Evolutionary conservation across 371 early-diverging fungal genomes (phyloP).

Genomic region (Circinella umbellata): DNA sequence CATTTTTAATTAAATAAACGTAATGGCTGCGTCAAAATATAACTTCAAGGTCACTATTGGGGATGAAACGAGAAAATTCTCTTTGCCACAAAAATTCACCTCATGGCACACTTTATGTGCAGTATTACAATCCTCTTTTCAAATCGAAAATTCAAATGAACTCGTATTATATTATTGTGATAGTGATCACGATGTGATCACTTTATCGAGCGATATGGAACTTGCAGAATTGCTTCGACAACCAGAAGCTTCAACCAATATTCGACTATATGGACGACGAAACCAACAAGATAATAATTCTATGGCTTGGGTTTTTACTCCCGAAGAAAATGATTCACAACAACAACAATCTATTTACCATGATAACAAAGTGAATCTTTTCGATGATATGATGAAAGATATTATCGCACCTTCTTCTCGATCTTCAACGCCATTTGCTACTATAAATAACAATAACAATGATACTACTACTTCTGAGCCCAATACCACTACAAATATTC

Average conservation of each 20-base stretch:
- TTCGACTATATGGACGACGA: conserved; percentile 19
- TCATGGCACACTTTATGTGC: conserved; percentile 16
- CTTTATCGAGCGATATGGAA: conserved; percentile 21
- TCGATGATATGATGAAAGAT: neutral
- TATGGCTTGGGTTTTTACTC: conserved; percentile 18
- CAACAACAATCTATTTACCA: neutral
- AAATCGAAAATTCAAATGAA: conserved; percentile 1
- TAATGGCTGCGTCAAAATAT: neutral
- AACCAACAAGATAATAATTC: conserved; percentile 2
- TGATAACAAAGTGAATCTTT: conserved; percentile 4
- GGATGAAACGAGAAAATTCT: conserved; percentile 16
- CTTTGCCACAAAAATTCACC: conserved; percentile 7
- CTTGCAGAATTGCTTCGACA: conserved; percentile 18
- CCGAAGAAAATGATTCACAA: conserved; percentile 2
- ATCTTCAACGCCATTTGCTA: neutral
- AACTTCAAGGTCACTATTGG: conserved; percentile 21
- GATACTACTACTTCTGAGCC: neutral
- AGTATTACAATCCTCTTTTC: conserved; percentile 11
- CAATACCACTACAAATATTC: neutral
- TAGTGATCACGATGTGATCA: conserved; percentile 21
- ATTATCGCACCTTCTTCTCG: neutral
- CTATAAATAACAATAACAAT: neutral
- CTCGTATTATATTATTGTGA: conserved; percentile 23
- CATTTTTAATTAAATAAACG: neutral
- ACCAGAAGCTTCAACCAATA: conserved; percentile 8